Evolutionary conservation across 2,329 filamentous ascomycete genomes (phyloP).

Genomic region (Penicillium concentricum): DNA sequence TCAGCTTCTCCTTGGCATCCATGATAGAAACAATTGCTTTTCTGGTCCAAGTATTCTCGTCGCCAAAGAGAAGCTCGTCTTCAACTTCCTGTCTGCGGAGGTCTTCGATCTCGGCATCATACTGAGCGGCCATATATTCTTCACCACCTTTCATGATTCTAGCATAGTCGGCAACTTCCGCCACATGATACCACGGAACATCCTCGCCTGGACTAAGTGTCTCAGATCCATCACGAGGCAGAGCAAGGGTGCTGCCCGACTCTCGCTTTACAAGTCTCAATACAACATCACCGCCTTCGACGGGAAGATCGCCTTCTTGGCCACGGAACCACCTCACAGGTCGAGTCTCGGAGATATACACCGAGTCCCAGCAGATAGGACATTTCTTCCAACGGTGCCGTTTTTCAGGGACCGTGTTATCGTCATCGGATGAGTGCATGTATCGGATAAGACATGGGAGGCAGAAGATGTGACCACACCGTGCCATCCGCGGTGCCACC

Average conservation of each 20-base stretch:
- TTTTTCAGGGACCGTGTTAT: conserved; percentile 62
- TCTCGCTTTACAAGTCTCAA: conserved; percentile 80
- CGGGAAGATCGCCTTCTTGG: conserved; percentile 77
- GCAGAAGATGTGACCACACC: conserved; percentile 96
- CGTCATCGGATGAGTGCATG: conserved; percentile 84
- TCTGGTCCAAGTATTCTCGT: conserved; percentile 88
- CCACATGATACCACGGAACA: conserved; percentile 92
- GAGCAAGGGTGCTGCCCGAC: conserved; percentile 76
- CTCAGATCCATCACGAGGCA: conserved; percentile 80
- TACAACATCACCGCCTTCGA: conserved; percentile 85
- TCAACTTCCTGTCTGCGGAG: conserved; percentile 76
- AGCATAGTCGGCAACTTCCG: conserved; percentile 91
- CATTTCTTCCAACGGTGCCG: conserved; percentile 87
- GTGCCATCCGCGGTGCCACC: conserved; percentile 93
- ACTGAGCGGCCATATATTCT: conserved; percentile 81
- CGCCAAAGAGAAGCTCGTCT: conserved; percentile 87
- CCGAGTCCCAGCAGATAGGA: conserved; percentile 87
- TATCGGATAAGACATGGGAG: conserved; percentile 90
- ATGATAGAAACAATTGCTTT: conserved; percentile 75
- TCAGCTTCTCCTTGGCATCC: conserved; percentile 72
- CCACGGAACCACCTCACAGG: conserved; percentile 90
- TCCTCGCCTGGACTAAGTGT: conserved; percentile 67
- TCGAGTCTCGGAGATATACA: conserved; percentile 87
- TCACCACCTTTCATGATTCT: conserved; percentile 92
- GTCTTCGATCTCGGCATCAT: conserved; percentile 73